Evolutionary conservation across 1,284 basidiomycete genomes (phyloP).

Genomic region (Tilletia setariae): DNA sequence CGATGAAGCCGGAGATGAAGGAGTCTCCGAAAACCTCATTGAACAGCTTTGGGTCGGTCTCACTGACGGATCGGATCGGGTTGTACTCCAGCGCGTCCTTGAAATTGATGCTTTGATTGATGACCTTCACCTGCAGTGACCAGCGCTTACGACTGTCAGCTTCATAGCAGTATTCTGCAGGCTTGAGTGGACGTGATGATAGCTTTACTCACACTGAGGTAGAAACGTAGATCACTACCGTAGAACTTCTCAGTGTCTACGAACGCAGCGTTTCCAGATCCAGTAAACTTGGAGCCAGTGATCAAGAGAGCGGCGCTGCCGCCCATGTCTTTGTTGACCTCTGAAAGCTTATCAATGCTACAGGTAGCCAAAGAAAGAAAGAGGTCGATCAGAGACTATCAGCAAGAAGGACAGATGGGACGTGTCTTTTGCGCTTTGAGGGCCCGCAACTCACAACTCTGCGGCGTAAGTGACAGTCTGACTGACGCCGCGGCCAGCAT

Average conservation of each 20-base stretch:
- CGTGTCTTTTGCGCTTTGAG: too few relatives aligned
- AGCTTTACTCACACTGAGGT: not conserved
- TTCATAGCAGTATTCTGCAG: not conserved
- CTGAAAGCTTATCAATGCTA: constrained; percentile 13
- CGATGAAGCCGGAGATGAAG: constrained; percentile 17
- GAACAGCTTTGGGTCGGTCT: not conserved
- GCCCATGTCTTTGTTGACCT: constrained; percentile 9
- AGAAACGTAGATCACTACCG: not conserved
- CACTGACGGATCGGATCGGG: not conserved
- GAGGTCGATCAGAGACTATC: too few relatives aligned
- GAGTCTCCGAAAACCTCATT: not conserved
- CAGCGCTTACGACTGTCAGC: not conserved
- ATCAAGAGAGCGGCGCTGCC: not conserved
- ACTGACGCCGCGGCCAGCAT: not conserved
- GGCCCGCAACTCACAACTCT: too few relatives aligned
- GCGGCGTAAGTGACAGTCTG: not conserved
- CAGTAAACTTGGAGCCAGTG: not conserved
- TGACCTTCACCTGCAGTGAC: not conserved
- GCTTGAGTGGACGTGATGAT: not conserved
- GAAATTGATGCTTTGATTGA: constrained; percentile 15
- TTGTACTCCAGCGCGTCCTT: constrained; percentile 17
- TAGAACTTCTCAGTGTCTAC: constrained; percentile 15
- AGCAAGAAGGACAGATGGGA: too few relatives aligned
- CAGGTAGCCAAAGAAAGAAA: too few relatives aligned
- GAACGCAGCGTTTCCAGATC: constrained; percentile 8